These are phyloP conservation scores for Stagonosporopsis vannaccii DNA, from an alignment of 2,329 filamentous ascomycete genomes.

Conservation along the genomic window DNA sequence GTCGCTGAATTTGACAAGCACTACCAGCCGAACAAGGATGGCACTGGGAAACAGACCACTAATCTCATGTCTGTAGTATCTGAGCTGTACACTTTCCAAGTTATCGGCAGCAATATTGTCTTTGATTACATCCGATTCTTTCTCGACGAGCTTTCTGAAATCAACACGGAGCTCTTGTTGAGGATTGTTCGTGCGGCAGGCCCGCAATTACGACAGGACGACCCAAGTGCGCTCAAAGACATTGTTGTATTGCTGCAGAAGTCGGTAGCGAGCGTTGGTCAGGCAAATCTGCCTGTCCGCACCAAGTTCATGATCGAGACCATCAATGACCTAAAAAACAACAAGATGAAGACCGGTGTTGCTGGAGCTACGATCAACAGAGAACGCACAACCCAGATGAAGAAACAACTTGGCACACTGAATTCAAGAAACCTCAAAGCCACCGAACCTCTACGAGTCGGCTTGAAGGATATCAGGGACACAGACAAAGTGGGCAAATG, in stretches of 20 bases:
- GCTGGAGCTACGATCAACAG: slow-evolving; percentile 75
- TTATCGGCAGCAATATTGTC: slow-evolving; percentile 80
- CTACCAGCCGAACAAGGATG: slow-evolving; percentile 57
- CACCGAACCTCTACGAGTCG: slow-evolving; percentile 81
- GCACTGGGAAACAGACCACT: slow-evolving; percentile 64
- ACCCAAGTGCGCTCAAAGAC: slow-evolving; percentile 86
- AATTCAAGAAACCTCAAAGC: slow-evolving; percentile 73
- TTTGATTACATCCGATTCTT: slow-evolving; percentile 91
- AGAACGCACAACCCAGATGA: slow-evolving; percentile 87
- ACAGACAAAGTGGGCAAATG: slow-evolving; percentile 91
- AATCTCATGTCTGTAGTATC: slow-evolving; percentile 86
- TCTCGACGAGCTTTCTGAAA: slow-evolving; percentile 76
- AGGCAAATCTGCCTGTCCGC: slow-evolving; percentile 77
- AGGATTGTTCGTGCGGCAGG: slow-evolving; percentile 82
- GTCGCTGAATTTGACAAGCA: slow-evolving; percentile 76
- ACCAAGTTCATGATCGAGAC: slow-evolving; percentile 98
- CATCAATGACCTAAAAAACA: slow-evolving; percentile 94
- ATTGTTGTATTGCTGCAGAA: slow-evolving; percentile 82
- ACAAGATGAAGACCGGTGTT: slow-evolving; percentile 79
- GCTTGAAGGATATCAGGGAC: slow-evolving; percentile 80
- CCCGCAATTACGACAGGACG: slow-evolving; percentile 83
- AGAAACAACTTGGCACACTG: slow-evolving; percentile 82
- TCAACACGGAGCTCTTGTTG: slow-evolving; percentile 87
- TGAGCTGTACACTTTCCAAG: slow-evolving; percentile 90
- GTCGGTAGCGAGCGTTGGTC: slow-evolving; percentile 71